Evolutionary conservation across 2,329 filamentous ascomycete species (phyloP).

Genomic region (Hypoxylon sp.): DNA sequence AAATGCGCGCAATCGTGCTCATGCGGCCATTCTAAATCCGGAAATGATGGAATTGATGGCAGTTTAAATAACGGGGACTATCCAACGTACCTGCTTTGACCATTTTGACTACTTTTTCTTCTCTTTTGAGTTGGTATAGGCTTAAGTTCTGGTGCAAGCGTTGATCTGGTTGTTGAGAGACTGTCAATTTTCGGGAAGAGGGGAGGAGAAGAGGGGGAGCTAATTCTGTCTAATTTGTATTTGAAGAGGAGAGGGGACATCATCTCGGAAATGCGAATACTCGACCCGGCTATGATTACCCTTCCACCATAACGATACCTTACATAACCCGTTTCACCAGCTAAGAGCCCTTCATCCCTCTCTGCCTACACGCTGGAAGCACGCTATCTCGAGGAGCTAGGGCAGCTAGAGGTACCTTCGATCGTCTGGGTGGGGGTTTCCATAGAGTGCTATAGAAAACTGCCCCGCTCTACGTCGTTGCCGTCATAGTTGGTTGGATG

Average conservation of each 20-base stretch:
- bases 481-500: conserved; percentile 44
- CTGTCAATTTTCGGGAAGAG: conserved; percentile 27
- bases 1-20: conserved; percentile 74
- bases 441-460: conserved; percentile 19
- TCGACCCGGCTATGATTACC: conserved; percentile 19
- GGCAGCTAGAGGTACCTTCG: conserved; percentile 17
- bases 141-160: conserved; percentile 32
- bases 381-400: conserved; percentile 22
- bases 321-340: conserved; percentile 40
- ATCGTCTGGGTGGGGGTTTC: conserved; percentile 30
- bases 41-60: conserved; percentile 44
- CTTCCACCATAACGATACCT: conserved; percentile 25
- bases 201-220: conserved; percentile 30
- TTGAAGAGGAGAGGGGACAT: conserved; percentile 31
- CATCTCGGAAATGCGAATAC: conserved; percentile 33
- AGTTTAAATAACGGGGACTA: conserved; percentile 44
- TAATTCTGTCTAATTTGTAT: conserved; percentile 35
- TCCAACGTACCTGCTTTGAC: conserved; percentile 78
- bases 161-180: conserved; percentile 17
- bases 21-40: conserved; percentile 49
- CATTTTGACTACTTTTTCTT: conserved; percentile 78
- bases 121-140: conserved; percentile 46
- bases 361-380: conserved; percentile 13
- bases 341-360: neutral
- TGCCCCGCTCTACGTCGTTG: conserved; percentile 46